Evolutionary conservation across 306 rosid genomes (phyloP).

Genomic region (Pterocarpus macrocarpus): DNA sequence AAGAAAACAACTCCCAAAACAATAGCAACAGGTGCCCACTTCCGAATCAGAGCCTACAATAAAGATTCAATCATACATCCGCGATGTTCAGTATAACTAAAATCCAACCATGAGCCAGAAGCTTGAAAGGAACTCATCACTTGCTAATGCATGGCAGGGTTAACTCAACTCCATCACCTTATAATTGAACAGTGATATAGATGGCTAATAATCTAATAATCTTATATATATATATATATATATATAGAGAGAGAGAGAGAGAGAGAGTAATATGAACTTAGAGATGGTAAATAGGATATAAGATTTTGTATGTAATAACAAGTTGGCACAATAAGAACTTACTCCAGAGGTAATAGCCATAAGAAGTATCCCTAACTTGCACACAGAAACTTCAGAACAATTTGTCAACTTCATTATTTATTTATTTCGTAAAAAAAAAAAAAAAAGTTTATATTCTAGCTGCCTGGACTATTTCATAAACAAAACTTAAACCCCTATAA

Average conservation of each 20-base stretch:
- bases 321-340: background rate
- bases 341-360: background rate
- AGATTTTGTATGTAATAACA: constrained; percentile 9
- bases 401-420: background rate
- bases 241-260: background rate
- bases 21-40: constrained; percentile 98
- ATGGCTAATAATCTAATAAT: background rate
- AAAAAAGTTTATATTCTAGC: constrained; percentile 14
- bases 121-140: background rate
- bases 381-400: constrained; percentile 16
- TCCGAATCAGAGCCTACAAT: constrained; percentile 85
- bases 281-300: constrained; percentile 4
- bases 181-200: background rate
- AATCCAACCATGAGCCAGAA: constrained; percentile 29
- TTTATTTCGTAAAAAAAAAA: no score
- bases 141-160: background rate
- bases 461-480: background rate
- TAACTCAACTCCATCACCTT: background rate
- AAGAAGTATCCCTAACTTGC: background rate
- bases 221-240: background rate
- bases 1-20: constrained; percentile 94
- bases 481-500: background rate
- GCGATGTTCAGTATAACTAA: constrained; percentile 6
- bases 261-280: background rate
- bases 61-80: constrained; percentile 43